These are phyloP conservation scores for Calocera viscosa DNA, from an alignment of 768 basidiomycete genomes.

Conservation along the genomic window DNA sequence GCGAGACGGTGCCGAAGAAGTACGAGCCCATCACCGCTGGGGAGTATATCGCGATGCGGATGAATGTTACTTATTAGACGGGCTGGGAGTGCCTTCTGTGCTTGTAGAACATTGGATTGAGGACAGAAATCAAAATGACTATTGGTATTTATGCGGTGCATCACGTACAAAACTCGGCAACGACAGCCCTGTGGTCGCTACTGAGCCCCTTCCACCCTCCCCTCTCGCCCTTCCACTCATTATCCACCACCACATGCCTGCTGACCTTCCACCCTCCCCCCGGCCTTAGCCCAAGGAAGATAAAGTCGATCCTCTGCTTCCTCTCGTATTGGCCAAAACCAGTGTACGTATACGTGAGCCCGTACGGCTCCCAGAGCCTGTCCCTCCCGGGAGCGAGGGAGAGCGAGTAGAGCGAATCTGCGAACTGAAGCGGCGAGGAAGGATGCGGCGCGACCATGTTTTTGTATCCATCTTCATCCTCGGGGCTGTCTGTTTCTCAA, in stretches of 20 bases:
- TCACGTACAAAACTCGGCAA: neutral
- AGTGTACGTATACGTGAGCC: neutral
- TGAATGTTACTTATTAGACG: neutral
- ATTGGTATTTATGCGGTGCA: no score
- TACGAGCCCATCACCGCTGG: constrained; percentile 37
- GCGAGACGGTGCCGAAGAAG: constrained; percentile 37
- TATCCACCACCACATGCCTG: neutral
- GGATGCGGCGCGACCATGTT: neutral
- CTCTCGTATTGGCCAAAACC: neutral
- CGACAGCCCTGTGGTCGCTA: neutral
- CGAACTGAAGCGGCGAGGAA: neutral
- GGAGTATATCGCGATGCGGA: constrained; percentile 26
- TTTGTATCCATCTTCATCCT: neutral
- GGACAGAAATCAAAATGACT: no score
- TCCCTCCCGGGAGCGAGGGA: neutral
- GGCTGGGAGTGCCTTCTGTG: neutral
- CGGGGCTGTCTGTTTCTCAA: neutral
- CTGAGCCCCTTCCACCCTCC: neutral
- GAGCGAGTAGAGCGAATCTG: neutral
- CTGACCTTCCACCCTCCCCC: neutral
- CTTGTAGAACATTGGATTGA: no score
- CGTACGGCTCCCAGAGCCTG: neutral
- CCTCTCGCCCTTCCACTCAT: neutral
- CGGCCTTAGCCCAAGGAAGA: neutral
- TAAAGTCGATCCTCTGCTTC: neutral